phyloP scores from a whole-genome alignment of 2,329 filamentous ascomycete genomes.

The Nigrospora sphaerica region DNA sequence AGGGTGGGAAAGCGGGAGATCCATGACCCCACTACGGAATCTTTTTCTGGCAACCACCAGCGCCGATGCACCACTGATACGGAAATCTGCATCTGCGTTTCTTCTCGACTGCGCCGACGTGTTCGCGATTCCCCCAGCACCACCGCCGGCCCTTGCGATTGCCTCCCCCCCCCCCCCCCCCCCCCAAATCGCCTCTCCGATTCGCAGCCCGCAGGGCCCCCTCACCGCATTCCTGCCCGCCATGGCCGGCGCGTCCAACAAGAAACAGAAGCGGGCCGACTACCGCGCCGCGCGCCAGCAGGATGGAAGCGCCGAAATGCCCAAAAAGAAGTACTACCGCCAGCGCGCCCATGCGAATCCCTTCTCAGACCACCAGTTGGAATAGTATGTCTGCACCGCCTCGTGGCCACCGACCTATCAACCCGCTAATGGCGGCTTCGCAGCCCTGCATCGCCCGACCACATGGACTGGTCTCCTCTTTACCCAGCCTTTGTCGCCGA shows the following conservation, averaged over 20 bases:
- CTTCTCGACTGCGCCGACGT: too few relatives aligned
- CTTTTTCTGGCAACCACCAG: too few relatives aligned
- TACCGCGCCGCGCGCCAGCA: conserved; percentile 51
- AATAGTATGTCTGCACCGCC: conserved; percentile 58
- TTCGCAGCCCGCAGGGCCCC: too few relatives aligned
- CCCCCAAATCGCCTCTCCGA: too few relatives aligned
- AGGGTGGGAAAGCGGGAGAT: too few relatives aligned
- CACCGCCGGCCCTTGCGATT: too few relatives aligned
- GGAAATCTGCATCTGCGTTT: too few relatives aligned
- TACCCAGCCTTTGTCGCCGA: conserved; percentile 66
- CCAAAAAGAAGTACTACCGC: conserved; percentile 92
- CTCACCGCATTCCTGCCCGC: too few relatives aligned
- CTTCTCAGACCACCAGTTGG: conserved; percentile 86
- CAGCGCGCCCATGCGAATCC: conserved; percentile 97
- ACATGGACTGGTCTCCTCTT: conserved; percentile 87
- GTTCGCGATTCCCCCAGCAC: too few relatives aligned
- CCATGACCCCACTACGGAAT: too few relatives aligned
- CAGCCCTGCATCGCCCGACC: conserved; percentile 69
- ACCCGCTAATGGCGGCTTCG: background rate
- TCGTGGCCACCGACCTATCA: background rate
- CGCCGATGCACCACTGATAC: too few relatives aligned
- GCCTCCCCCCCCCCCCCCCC: too few relatives aligned
- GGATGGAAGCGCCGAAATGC: conserved; percentile 54
- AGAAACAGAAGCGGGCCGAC: conserved; percentile 58
- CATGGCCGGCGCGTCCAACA: conserved; percentile 42